Evolutionary conservation across 768 basidiomycete species (phyloP).

Genomic region (Kondoa malvinella): DNA sequence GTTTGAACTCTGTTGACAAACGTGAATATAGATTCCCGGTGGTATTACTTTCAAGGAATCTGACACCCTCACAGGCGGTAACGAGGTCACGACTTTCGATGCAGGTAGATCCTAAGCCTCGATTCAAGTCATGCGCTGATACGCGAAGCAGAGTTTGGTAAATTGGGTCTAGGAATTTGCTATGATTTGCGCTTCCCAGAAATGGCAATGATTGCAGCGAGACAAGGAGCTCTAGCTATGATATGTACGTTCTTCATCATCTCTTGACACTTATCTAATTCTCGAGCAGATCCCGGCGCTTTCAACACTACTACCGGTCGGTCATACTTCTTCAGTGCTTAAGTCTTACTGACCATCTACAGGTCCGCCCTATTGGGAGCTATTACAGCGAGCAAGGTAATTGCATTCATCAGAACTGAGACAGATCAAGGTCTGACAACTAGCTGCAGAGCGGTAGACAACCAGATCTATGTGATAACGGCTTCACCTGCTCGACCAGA

Average conservation of each 20-base stretch:
- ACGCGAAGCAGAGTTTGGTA: slow-evolving; percentile 63
- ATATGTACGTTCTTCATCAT: not conserved
- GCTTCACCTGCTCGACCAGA: slow-evolving; percentile 83
- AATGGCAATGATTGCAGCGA: slow-evolving; percentile 72
- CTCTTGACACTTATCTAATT: not conserved
- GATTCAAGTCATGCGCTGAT: slow-evolving; percentile 41
- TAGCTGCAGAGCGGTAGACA: slow-evolving; percentile 70
- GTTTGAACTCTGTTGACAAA: not conserved
- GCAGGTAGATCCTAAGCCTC: slow-evolving; percentile 44
- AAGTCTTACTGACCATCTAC: not conserved
- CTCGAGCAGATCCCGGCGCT: slow-evolving; percentile 67
- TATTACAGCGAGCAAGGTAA: slow-evolving; percentile 67
- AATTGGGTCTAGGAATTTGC: slow-evolving; percentile 74
- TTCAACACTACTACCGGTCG: slow-evolving; percentile 84
- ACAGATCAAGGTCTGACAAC: slow-evolving; percentile 4
- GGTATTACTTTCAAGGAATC: slow-evolving; percentile 68
- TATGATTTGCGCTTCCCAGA: slow-evolving; percentile 94
- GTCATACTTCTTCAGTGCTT: not conserved
- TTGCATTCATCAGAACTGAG: slow-evolving; percentile 10
- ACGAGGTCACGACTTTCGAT: slow-evolving; percentile 58
- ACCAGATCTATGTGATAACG: slow-evolving; percentile 91
- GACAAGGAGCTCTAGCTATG: slow-evolving; percentile 43
- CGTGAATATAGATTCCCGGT: slow-evolving; percentile 38
- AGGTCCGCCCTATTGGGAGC: slow-evolving; percentile 75
- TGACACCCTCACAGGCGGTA: slow-evolving; percentile 46